Conservation (phyloP, 257 asterid species). For the Przewalskia tangutica region DNA sequence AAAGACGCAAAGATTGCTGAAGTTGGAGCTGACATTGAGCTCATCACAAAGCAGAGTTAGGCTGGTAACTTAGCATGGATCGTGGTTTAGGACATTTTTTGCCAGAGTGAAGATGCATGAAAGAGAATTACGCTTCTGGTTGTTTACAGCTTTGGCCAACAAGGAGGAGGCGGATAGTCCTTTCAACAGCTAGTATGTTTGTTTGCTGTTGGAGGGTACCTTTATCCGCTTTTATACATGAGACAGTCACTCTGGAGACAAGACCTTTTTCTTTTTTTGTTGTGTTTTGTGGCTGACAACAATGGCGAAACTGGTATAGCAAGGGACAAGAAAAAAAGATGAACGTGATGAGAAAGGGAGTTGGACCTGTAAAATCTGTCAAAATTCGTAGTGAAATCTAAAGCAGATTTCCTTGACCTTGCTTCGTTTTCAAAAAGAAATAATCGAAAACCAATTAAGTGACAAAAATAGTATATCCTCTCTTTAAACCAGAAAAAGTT, state of each 20-base stretch:
- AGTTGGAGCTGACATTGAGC: constrained; percentile 86
- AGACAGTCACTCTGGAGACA: background rate
- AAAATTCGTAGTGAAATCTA: background rate
- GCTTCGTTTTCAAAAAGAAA: background rate
- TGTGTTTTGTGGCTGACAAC: background rate
- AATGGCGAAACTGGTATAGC: background rate
- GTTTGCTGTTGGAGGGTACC: background rate
- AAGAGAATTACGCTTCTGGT: background rate
- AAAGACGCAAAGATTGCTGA: constrained; percentile 68
- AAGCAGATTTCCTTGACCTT: background rate
- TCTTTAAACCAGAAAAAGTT: background rate
- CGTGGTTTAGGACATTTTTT: background rate
- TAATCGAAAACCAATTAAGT: background rate
- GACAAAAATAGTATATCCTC: background rate
- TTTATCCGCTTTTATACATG: background rate
- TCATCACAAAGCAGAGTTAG: constrained; percentile 48
- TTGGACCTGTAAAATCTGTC: background rate
- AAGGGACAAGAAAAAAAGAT: background rate
- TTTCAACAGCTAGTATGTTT: background rate
- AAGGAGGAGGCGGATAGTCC: background rate
- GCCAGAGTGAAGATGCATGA: background rate
- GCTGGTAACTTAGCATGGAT: background rate
- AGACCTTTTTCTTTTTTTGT: background rate
- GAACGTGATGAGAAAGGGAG: background rate
- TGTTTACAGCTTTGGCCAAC: background rate